These are phyloP conservation scores for Lactarius evosmus DNA, from an alignment of 768 basidiomycete species.

Conservation along the genomic window DNA sequence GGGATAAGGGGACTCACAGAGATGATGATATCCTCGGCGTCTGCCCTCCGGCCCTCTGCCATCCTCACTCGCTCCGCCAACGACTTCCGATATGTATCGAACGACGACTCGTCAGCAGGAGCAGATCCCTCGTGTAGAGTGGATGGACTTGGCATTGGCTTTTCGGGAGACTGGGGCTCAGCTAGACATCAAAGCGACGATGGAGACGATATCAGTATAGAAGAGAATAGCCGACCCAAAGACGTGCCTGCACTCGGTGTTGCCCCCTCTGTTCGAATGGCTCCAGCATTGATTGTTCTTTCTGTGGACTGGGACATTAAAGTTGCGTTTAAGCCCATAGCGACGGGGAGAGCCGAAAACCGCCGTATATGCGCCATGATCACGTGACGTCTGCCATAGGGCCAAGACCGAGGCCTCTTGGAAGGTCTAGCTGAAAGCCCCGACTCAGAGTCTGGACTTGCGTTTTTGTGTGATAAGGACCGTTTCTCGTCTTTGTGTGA, in stretches of 20 bases:
- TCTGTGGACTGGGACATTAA: constrained; percentile 12
- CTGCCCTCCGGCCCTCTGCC: constrained; percentile 4
- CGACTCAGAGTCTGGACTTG: no score
- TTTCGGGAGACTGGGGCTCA: constrained; percentile 2
- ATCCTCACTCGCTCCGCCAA: background rate
- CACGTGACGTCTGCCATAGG: no score
- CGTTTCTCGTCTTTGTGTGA: no score
- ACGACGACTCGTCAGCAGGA: background rate
- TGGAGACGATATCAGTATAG: background rate
- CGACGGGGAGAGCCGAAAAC: background rate
- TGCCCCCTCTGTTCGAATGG: background rate
- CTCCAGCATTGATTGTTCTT: background rate
- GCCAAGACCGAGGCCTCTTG: no score
- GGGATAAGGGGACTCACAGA: background rate
- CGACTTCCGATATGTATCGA: background rate
- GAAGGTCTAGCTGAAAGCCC: no score
- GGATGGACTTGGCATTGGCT: background rate
- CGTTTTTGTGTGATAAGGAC: no score
- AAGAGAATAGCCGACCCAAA: background rate
- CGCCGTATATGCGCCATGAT: background rate
- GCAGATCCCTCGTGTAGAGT: background rate
- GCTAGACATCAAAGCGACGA: constrained; percentile 4
- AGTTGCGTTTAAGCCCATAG: background rate
- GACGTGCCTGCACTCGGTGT: constrained; percentile 1
- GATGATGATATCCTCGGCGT: constrained; percentile 10